A percentile compares a stretch with the other conserved stretches of the same genome.
Conservation (phyloP, 2,329 filamentous ascomycete genomes). For the Aureobasidium namibiae region DNA sequence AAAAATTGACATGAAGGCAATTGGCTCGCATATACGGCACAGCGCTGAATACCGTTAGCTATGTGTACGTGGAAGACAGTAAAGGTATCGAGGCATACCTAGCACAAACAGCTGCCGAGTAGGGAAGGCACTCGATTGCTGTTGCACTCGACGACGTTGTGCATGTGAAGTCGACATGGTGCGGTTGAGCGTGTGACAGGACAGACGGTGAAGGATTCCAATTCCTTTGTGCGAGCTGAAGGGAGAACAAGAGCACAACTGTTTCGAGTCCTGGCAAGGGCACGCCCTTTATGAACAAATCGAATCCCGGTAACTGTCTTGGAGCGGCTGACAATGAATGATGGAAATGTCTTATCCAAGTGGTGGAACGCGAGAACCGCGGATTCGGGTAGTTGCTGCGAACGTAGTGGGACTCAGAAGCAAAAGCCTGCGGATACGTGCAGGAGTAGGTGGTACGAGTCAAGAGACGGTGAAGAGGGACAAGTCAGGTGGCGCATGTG, state of each 20-base stretch:
- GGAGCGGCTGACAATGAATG: slow-evolving; percentile 11
- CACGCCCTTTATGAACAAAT: slow-evolving; percentile 4
- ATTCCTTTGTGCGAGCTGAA: slow-evolving; percentile 5
- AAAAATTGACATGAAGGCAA: slow-evolving; percentile 99
- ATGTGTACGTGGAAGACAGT: neutral
- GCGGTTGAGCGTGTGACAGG: neutral
- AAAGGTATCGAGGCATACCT: slow-evolving; percentile 32
- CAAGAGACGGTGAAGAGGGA: slow-evolving; percentile 5
- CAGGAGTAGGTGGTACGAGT: slow-evolving; percentile 1
- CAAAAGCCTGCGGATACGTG: neutral
- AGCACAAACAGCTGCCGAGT: slow-evolving; percentile 49
- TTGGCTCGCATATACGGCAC: slow-evolving; percentile 94
- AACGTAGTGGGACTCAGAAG: slow-evolving; percentile 3
- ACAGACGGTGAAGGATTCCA: neutral
- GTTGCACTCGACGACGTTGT: slow-evolving; percentile 6
- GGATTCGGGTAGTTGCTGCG: slow-evolving; percentile 7
- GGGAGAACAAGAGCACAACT: slow-evolving; percentile 1
- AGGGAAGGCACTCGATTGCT: slow-evolving; percentile 40
- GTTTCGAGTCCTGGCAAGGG: slow-evolving; percentile 11
- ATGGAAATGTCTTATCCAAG: slow-evolving; percentile 3
- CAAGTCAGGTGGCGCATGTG: slow-evolving; percentile 2
- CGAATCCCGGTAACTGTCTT: neutral
- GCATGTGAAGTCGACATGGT: slow-evolving; percentile 8
- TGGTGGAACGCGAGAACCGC: slow-evolving; percentile 3
- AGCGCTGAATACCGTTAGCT: slow-evolving; percentile 49